Conservation (phyloP, 2,329 filamentous ascomycete species). For the Colletotrichum ledebouriae region DNA sequence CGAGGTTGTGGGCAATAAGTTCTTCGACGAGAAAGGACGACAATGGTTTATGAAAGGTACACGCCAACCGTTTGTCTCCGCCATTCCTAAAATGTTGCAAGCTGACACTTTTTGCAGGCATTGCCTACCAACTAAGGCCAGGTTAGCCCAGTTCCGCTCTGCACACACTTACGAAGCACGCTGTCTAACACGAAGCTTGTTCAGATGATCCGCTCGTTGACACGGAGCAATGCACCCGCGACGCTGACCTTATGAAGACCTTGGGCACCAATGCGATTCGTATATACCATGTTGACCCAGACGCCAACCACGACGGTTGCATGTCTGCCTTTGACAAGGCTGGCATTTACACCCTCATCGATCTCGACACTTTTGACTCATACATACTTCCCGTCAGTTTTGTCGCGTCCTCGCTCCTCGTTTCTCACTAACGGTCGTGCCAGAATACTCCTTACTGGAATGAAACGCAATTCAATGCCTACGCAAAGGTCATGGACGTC, state of each 20-base stretch:
- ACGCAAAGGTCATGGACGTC: conserved; percentile 79
- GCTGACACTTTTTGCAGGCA: conserved; percentile 61
- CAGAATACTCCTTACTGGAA: conserved; percentile 78
- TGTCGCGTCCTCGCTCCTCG: background rate
- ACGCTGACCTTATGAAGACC: conserved; percentile 82
- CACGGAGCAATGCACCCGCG: conserved; percentile 80
- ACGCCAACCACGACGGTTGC: conserved; percentile 79
- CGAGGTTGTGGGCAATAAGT: conserved; percentile 79
- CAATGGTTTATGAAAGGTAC: conserved; percentile 89
- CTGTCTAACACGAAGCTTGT: conserved; percentile 29
- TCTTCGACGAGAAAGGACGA: conserved; percentile 83
- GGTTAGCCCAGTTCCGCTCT: conserved; percentile 47
- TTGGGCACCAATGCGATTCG: conserved; percentile 88
- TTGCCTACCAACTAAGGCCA: conserved; percentile 76
- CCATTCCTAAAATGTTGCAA: conserved; percentile 3
- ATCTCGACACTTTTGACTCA: conserved; percentile 81
- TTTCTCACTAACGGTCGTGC: conserved; percentile 3
- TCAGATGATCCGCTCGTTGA: conserved; percentile 81
- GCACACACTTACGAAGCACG: conserved; percentile 15
- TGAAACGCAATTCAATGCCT: conserved; percentile 75
- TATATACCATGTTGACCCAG: conserved; percentile 87
- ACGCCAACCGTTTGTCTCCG: conserved; percentile 39
- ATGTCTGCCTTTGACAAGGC: conserved; percentile 84
- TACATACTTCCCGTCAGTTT: conserved; percentile 73
- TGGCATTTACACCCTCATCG: conserved; percentile 87